Conservation (phyloP, 495 filamentous ascomycete species). For the Penicillium paxilli region DNA sequence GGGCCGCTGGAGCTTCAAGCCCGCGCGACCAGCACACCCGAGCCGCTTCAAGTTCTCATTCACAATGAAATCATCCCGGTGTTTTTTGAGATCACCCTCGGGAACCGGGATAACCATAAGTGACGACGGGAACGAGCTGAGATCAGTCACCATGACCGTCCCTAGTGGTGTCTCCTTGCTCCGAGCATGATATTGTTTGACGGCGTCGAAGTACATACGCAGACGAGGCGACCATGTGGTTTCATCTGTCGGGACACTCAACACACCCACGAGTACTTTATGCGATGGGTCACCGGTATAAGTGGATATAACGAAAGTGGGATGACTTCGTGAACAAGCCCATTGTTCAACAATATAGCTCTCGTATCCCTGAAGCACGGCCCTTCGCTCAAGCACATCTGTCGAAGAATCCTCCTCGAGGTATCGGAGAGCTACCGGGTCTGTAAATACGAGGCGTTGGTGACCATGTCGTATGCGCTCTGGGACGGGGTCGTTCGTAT, state of each 20-base stretch:
- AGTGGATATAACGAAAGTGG: slow-evolving; percentile 88
- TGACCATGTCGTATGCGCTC: slow-evolving; percentile 32
- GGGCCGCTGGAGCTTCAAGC: slow-evolving; percentile 74
- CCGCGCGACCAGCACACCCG: slow-evolving; percentile 87
- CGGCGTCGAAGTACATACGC: slow-evolving; percentile 80
- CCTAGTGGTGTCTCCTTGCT: slow-evolving; percentile 79
- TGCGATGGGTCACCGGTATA: slow-evolving; percentile 88
- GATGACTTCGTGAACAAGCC: slow-evolving; percentile 88
- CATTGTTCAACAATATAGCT: slow-evolving; percentile 97
- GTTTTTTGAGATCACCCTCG: slow-evolving; percentile 77
- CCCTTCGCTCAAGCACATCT: slow-evolving; percentile 68
- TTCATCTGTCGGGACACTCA: slow-evolving; percentile 83
- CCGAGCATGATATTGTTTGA: slow-evolving; percentile 80
- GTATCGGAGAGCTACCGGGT: slow-evolving; percentile 78
- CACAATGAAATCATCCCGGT: slow-evolving; percentile 85
- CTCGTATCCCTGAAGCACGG: slow-evolving; percentile 79
- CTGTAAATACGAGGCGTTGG: slow-evolving; percentile 66
- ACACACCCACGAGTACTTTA: slow-evolving; percentile 71
- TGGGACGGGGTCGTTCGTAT: slow-evolving; percentile 10
- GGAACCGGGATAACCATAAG: slow-evolving; percentile 88
- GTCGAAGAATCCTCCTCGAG: slow-evolving; percentile 85
- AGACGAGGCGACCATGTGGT: slow-evolving; percentile 75
- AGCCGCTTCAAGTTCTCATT: slow-evolving; percentile 93
- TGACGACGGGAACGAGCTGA: slow-evolving; percentile 84
- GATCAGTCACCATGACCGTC: slow-evolving; percentile 88